Conservation (phyloP, 2,329 filamentous ascomycete genomes). For the Botryotinia convoluta region DNA sequence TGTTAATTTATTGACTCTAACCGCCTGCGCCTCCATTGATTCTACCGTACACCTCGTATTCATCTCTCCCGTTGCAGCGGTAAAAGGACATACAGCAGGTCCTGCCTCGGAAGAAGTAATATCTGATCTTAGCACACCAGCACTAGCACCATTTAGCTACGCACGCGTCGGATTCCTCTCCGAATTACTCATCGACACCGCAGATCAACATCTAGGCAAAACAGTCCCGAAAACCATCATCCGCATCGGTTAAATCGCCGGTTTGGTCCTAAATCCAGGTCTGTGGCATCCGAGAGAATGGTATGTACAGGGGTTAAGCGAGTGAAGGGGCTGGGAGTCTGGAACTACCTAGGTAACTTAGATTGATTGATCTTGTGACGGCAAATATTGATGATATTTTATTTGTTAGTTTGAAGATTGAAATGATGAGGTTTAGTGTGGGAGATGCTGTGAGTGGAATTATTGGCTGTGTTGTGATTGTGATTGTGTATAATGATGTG, state of each 20-base stretch:
- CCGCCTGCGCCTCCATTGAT: constrained; percentile 18
- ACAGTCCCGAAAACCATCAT: constrained; percentile 32
- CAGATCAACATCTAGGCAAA: neutral
- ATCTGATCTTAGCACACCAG: neutral
- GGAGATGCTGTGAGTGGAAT: too few species aligned
- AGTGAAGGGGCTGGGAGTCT: too few species aligned
- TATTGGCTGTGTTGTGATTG: too few species aligned
- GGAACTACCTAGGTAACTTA: too few species aligned
- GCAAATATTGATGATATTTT: too few species aligned
- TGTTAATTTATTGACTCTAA: constrained; percentile 39
- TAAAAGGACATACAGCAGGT: neutral
- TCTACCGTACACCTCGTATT: constrained; percentile 25
- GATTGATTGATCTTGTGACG: too few species aligned
- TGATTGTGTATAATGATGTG: too few species aligned
- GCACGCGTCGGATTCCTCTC: neutral
- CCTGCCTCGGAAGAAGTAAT: neutral
- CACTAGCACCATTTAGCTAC: neutral
- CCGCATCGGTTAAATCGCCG: constrained; percentile 49
- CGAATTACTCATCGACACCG: constrained; percentile 42
- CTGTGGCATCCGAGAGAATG: constrained; percentile 46
- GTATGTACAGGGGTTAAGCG: too few species aligned
- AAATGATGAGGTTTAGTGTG: too few species aligned
- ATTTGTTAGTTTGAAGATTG: too few species aligned
- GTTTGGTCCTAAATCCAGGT: constrained; percentile 42
- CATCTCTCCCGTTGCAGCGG: constrained; percentile 30